Evolutionary conservation across 208 protist genomes (phyloP).

Genomic region (Balamuthia mandrillaris): DNA sequence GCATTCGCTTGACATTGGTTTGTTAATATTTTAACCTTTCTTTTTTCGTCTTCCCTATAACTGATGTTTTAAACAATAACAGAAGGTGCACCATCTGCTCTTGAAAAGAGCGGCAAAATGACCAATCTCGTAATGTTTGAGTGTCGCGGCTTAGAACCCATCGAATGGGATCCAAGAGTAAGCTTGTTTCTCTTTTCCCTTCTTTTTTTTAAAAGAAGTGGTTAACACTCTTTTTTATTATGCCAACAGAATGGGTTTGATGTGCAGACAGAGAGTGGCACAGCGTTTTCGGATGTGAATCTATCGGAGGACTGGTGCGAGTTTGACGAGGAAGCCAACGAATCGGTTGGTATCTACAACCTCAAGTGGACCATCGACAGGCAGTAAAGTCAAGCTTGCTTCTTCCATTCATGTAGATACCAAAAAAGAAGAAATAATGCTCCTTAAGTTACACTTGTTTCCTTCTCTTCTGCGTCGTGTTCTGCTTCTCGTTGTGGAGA

Average conservation of each 20-base stretch:
- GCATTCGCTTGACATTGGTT: background rate
- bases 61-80: too few relatives aligned
- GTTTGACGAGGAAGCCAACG: conserved; percentile 1
- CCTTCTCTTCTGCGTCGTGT: too few relatives aligned
- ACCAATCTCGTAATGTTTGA: background rate
- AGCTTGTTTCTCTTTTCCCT: background rate
- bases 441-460: too few relatives aligned
- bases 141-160: conserved; percentile 12
- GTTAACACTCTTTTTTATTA: background rate
- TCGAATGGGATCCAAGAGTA: background rate
- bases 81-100: background rate
- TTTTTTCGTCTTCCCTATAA: background rate
- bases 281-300: background rate
- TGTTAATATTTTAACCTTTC: background rate
- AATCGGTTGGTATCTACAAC: background rate
- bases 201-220: background rate
- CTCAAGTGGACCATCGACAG: too few relatives aligned
- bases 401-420: too few relatives aligned
- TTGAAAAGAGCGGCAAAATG: background rate
- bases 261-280: background rate
- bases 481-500: too few relatives aligned
- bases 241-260: background rate
- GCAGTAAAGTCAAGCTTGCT: too few relatives aligned
- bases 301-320: conserved; percentile 30
- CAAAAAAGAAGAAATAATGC: too few relatives aligned